Conservation (phyloP, 2,329 filamentous ascomycete species). For the Phaeomoniella chlamydospora region DNA sequence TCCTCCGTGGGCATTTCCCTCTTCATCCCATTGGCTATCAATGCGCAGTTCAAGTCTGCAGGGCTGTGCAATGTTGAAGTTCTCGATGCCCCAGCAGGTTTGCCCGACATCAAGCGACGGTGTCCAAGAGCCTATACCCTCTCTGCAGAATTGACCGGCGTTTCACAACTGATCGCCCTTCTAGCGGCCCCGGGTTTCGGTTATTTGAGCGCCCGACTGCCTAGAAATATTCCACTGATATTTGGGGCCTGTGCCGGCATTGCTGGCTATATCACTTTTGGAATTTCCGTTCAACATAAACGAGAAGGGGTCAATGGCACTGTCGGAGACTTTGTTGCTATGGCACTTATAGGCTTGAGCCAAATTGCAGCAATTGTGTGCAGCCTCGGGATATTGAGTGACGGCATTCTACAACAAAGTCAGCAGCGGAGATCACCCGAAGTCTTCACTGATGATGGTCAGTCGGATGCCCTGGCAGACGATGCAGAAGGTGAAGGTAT, state of each 20-base stretch:
- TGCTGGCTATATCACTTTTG: conserved; percentile 63
- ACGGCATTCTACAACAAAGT: conserved; percentile 49
- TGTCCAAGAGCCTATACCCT: conserved; percentile 80
- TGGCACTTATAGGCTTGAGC: conserved; percentile 71
- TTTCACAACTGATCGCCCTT: conserved; percentile 75
- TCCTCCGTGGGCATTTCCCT: conserved; percentile 91
- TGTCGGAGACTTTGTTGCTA: conserved; percentile 57
- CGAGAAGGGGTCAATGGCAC: conserved; percentile 54
- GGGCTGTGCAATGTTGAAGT: conserved; percentile 55
- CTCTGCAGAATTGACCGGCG: conserved; percentile 73
- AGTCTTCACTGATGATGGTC: conserved; percentile 5
- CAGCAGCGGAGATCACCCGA: conserved; percentile 7
- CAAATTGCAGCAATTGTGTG: conserved; percentile 96
- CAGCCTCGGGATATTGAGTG: conserved; percentile 75
- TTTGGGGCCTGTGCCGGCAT: conserved; percentile 60
- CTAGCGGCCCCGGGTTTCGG: conserved; percentile 79
- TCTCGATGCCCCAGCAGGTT: conserved; percentile 16
- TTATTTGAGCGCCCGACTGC: conserved; percentile 58
- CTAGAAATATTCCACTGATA: conserved; percentile 58
- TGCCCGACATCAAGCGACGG: conserved; percentile 59
- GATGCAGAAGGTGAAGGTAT: conserved; percentile 3
- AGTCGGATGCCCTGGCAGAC: conserved; percentile 3
- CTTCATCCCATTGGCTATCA: conserved; percentile 86
- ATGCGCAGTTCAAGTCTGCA: conserved; percentile 71
- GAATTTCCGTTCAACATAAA: conserved; percentile 63